Evolutionary conservation across 495 filamentous ascomycete species (phyloP).

Genomic region (Penicillium silybi): DNA sequence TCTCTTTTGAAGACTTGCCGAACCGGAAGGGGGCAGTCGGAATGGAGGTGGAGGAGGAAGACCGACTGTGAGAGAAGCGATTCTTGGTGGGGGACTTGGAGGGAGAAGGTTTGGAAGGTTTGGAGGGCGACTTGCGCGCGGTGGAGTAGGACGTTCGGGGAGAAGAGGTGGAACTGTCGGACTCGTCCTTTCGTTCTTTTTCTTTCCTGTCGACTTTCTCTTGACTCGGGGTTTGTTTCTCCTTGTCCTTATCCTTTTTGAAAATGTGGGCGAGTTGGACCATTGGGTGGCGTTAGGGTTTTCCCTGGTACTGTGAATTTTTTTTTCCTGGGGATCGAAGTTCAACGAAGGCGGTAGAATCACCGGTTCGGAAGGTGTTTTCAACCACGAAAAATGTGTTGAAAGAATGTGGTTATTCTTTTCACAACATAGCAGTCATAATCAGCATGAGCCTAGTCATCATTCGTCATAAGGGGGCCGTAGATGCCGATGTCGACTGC

Average conservation of each 20-base stretch:
- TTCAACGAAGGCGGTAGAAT: constrained; percentile 48
- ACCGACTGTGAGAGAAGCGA: constrained; percentile 33
- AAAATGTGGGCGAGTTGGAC: constrained; percentile 38
- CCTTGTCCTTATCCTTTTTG: constrained; percentile 37
- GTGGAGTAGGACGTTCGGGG: constrained; percentile 23
- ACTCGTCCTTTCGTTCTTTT: constrained; percentile 5
- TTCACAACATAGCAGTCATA: neutral
- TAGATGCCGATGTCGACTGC: neutral
- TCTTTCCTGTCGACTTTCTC: constrained; percentile 12
- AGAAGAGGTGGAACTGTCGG: constrained; percentile 13
- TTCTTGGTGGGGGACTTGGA: constrained; percentile 28
- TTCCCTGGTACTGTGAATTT: constrained; percentile 9
- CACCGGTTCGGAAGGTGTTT: constrained; percentile 4
- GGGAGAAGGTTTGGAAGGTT: constrained; percentile 17
- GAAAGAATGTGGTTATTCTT: neutral
- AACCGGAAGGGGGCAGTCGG: constrained; percentile 19
- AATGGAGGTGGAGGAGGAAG: constrained; percentile 29
- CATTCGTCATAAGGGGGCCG: neutral
- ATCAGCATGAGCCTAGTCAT: neutral
- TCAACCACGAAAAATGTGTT: constrained; percentile 1
- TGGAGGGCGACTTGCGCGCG: constrained; percentile 23
- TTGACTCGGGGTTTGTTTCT: neutral
- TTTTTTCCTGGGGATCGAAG: constrained; percentile 39
- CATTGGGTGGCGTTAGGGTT: constrained; percentile 21
- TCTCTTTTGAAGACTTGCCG: constrained; percentile 53